Conservation (phyloP, 768 basidiomycete genomes). For the Pulveroboletus ravenelii region DNA sequence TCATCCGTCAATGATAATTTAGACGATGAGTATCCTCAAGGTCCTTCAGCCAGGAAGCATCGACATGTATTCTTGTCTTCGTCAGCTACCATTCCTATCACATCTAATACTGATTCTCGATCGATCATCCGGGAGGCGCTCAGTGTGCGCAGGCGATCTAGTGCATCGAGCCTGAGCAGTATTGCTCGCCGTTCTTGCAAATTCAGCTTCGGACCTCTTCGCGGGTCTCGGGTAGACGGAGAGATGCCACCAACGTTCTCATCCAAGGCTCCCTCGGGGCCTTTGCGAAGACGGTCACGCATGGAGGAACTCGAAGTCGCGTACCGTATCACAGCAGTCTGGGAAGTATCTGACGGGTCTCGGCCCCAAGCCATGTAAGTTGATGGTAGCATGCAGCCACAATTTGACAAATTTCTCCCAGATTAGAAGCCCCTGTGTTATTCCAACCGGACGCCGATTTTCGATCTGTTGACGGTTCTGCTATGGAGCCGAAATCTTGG, state of each 20-base stretch:
- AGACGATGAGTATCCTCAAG: constrained; percentile 17
- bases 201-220: constrained; percentile 57
- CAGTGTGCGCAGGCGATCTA: constrained; percentile 44
- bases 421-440: constrained; percentile 62
- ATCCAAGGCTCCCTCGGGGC: constrained; percentile 30
- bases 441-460: constrained; percentile 58
- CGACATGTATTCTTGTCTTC: constrained; percentile 50
- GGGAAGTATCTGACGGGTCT: constrained; percentile 49
- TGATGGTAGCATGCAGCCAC: background rate
- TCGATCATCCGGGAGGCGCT: constrained; percentile 29
- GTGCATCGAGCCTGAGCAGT: constrained; percentile 36
- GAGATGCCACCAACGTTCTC: constrained; percentile 61
- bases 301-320: constrained; percentile 41
- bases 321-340: constrained; percentile 53
- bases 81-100: constrained; percentile 41
- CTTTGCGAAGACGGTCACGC: constrained; percentile 20
- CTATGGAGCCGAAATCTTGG: constrained; percentile 50
- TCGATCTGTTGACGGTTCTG: constrained; percentile 48
- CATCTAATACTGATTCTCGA: constrained; percentile 22
- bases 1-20: constrained; percentile 22
- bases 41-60: constrained; percentile 20
- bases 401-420: constrained; percentile 24
- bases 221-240: constrained; percentile 44
- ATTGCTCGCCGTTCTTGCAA: constrained; percentile 31
- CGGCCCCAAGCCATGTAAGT: constrained; percentile 47